Base-by-base conservation (phyloP, 352 stramenopile genomes). In the Pilasporangium apinafurcum region DNA sequence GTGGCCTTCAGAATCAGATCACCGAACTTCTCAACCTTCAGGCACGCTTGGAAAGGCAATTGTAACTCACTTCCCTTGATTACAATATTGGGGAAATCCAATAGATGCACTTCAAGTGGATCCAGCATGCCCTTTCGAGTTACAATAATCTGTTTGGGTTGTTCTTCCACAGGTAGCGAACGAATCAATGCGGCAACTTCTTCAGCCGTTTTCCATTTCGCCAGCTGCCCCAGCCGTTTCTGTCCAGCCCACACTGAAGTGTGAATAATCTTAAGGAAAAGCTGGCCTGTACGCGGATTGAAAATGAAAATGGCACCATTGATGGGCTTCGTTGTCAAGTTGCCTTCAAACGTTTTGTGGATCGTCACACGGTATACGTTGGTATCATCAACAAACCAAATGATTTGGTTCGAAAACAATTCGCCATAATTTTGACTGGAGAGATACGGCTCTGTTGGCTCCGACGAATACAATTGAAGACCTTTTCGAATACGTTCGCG, bases 231-330 rank as follows among this genome's bases (percentile, higher is more conserved):
- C 25, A 99, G 80, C 62, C 97, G 96, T 63, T 99, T 99, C 65
- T 99, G 97, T 7, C 97, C 97, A 24, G 96, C 96, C 97, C 97
- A 99, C 44, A 99, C 96, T 43, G 89, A 98, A 16, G 97, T 99
- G 80, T 99, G 97, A 49, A 99, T 99, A 49, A 99, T 99, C 78
- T 99, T 99, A 16, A 99, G 68, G 74, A 99, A 99, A 14, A 99
- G 73, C 60, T 99, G 96, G 26, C 97, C 97, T 10, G 96, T 99
- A 14, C 97, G 78, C 38, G 97, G 97, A 60, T 99, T 99, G 68
- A 99, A 99, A 55, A 99, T 99, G 66, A 99, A 99, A 56, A 99
- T 99, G 26, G 96, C 97, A 43, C 97, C 97, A 74, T 99, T 99
- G 76, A 99, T 99, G 22, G 97, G 96, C 72, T 99, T 99, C 10